These are phyloP conservation scores for Punica granatum DNA, from an alignment of 345 rosid genomes.

Conservation along the genomic window DNA sequence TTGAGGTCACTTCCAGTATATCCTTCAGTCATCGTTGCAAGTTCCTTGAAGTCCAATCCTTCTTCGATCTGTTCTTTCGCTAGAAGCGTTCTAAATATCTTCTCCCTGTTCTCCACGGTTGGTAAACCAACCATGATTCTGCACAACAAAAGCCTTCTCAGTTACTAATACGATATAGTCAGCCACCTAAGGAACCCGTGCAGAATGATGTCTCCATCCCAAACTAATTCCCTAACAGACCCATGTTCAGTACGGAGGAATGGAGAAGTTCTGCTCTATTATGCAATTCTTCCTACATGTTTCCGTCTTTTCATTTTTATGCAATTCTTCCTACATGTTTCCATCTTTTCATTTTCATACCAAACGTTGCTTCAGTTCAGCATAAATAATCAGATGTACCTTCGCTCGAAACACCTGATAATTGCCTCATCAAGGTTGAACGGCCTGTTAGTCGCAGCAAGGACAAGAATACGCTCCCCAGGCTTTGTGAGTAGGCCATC, in stretches of 20 bases:
- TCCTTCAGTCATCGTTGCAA: constrained; percentile 73
- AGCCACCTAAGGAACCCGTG: too few species aligned
- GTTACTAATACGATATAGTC: constrained; percentile 1
- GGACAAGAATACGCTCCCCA: constrained; percentile 82
- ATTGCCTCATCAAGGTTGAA: constrained; percentile 95
- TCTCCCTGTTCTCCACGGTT: constrained; percentile 57
- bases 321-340: neutral
- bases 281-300: neutral
- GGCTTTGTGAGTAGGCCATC: constrained; percentile 75
- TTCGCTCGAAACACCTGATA: constrained; percentile 84
- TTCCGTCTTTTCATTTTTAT: neutral
- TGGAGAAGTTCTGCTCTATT: too few species aligned
- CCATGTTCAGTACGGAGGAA: too few species aligned
- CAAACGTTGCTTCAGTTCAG: too few species aligned
- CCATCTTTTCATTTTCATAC: neutral
- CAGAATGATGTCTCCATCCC: too few species aligned
- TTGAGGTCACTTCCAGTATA: constrained; percentile 82
- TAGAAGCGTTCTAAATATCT: constrained; percentile 54
- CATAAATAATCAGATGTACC: constrained; percentile 27
- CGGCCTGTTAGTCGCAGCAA: constrained; percentile 97
- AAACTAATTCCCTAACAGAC: too few species aligned
- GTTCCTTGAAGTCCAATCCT: constrained; percentile 62
- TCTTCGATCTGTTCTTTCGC: constrained; percentile 59
- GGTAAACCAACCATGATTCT: constrained; percentile 90
- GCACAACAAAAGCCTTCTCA: constrained; percentile 2